Evolutionary conservation across 345 rosid genomes (phyloP).

Genomic region (Gossypium anomalum): DNA sequence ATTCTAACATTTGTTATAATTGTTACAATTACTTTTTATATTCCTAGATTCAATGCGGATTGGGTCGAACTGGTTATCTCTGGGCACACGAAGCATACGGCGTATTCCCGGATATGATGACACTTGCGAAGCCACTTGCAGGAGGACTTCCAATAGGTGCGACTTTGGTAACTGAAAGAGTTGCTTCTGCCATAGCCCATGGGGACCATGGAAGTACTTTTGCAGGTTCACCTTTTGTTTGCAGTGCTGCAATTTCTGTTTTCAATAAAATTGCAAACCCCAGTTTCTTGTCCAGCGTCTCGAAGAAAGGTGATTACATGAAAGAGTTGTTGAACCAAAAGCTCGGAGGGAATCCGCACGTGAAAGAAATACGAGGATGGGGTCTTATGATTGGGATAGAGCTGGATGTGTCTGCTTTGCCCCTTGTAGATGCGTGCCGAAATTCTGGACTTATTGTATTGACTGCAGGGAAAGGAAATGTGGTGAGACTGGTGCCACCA

Average conservation of each 20-base stretch:
- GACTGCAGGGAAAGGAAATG: slow-evolving; percentile 84
- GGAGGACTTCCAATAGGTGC: slow-evolving; percentile 95
- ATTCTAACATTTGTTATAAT: not conserved
- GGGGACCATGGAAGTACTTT: slow-evolving; percentile 97
- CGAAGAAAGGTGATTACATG: slow-evolving; percentile 61
- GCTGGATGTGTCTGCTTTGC: slow-evolving; percentile 54
- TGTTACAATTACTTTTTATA: not conserved
- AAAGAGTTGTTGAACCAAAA: slow-evolving; percentile 50
- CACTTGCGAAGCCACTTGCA: slow-evolving; percentile 92
- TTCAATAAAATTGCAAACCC: slow-evolving; percentile 71
- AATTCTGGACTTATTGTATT: slow-evolving; percentile 62
- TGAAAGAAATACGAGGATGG: slow-evolving; percentile 75
- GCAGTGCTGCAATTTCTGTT: slow-evolving; percentile 59
- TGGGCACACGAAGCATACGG: slow-evolving; percentile 78
- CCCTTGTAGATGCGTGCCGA: slow-evolving; percentile 70
- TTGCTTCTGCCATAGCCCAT: slow-evolving; percentile 56
- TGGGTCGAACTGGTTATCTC: slow-evolving; percentile 73
- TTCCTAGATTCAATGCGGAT: slow-evolving; percentile 80
- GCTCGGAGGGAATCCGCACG: slow-evolving; percentile 61
- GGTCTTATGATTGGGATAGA: slow-evolving; percentile 87
- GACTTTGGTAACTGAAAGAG: slow-evolving; percentile 63
- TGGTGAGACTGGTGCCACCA: slow-evolving; percentile 85
- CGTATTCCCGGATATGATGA: slow-evolving; percentile 80
- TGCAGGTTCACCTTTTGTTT: slow-evolving; percentile 78
- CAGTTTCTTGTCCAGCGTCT: slow-evolving; percentile 62